Conservation (phyloP, 495 filamentous ascomycete species). For the Polyplosphaeria fusca region DNA sequence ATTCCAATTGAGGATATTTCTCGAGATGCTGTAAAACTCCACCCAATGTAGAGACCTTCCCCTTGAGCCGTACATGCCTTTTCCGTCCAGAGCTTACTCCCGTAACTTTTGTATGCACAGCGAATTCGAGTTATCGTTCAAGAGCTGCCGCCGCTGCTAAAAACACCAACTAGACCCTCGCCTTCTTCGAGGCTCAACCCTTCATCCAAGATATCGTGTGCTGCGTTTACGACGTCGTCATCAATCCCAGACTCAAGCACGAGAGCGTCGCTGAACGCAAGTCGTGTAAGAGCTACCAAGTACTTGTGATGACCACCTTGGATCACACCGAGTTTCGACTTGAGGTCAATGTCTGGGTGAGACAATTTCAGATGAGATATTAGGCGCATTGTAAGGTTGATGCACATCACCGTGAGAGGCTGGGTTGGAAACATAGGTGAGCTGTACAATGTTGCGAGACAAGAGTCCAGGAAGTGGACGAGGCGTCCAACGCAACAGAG, state of each 20-base stretch:
- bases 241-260: slow-evolving; percentile 64
- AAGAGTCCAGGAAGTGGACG: slow-evolving; percentile 61
- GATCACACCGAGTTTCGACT: slow-evolving; percentile 55
- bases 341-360: slow-evolving; percentile 52
- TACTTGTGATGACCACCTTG: slow-evolving; percentile 64
- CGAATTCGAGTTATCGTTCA: neutral
- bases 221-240: slow-evolving; percentile 63
- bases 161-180: slow-evolving; percentile 59
- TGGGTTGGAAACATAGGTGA: slow-evolving; percentile 32
- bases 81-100: too few species aligned
- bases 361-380: slow-evolving; percentile 57
- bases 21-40: too few species aligned
- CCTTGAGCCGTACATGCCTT: too few species aligned
- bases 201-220: slow-evolving; percentile 61
- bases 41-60: too few species aligned
- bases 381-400: slow-evolving; percentile 62
- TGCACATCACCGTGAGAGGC: slow-evolving; percentile 42
- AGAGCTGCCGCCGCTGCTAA: slow-evolving; percentile 33
- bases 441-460: slow-evolving; percentile 59
- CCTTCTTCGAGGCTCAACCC: slow-evolving; percentile 68
- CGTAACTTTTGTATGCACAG: too few species aligned
- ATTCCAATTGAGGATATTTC: too few species aligned
- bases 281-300: slow-evolving; percentile 59
- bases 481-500: slow-evolving; percentile 56
- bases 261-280: slow-evolving; percentile 64